A percentile compares a stretch with the other conserved stretches of the same genome.
phyloP scores from a whole-genome alignment of 768 basidiomycete genomes.

The Lentinula sp. region DNA sequence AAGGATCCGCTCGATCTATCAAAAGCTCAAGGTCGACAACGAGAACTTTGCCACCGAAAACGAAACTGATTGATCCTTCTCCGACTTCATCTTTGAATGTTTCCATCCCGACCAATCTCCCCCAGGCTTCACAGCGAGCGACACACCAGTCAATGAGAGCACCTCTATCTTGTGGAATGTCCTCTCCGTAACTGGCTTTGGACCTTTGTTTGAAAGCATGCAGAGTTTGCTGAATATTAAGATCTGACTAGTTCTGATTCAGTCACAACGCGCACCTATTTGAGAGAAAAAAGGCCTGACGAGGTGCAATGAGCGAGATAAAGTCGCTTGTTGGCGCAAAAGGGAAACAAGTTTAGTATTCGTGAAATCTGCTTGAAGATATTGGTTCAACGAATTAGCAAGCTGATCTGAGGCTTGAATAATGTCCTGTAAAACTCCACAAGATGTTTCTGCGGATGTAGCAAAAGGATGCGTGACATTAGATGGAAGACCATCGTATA shows the following conservation, averaged over 20 bases:
- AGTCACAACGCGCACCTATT: constrained; percentile 11
- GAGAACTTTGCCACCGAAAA: constrained; percentile 74
- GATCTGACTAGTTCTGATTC: constrained; percentile 39
- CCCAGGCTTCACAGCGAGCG: constrained; percentile 55
- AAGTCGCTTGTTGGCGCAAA: constrained; percentile 55
- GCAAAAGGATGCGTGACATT: constrained; percentile 40
- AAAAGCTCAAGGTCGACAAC: constrained; percentile 71
- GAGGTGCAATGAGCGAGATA: constrained; percentile 44
- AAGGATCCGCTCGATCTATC: constrained; percentile 31
- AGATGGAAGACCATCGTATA: constrained; percentile 27
- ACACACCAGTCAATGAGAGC: constrained; percentile 52
- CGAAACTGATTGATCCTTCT: constrained; percentile 45
- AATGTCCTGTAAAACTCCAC: constrained; percentile 41
- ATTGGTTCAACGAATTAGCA: constrained; percentile 46
- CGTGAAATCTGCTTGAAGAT: constrained; percentile 42
- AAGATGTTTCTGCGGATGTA: constrained; percentile 32
- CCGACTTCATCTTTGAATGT: constrained; percentile 58
- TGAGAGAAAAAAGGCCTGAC: constrained; percentile 29
- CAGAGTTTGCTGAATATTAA: constrained; percentile 43
- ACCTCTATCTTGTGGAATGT: constrained; percentile 45
- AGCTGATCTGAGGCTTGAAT: constrained; percentile 47
- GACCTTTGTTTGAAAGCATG: constrained; percentile 39
- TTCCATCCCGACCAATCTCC: constrained; percentile 64
- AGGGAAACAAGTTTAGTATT: constrained; percentile 66
- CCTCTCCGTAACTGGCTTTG: constrained; percentile 53